Evolutionary conservation across 2,329 filamentous ascomycete species (phyloP).

Genomic region (Sclerotinia nivalis): DNA sequence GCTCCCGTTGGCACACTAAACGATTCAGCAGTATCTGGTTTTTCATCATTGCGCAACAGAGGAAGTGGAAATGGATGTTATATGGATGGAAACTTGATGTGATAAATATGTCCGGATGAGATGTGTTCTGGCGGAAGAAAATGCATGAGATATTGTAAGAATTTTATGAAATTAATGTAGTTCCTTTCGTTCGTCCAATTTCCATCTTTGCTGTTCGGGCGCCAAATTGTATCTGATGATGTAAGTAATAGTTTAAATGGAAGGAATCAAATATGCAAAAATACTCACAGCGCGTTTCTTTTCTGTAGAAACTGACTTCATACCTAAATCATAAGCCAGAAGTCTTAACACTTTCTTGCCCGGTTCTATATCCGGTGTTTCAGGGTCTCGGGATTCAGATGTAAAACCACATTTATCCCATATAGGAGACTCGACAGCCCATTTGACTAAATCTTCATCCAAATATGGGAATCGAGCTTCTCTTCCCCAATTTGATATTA

Average conservation of each 20-base stretch:
- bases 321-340: slow-evolving; percentile 71
- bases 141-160: background rate
- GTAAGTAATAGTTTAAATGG: slow-evolving; percentile 17
- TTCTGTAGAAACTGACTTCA: slow-evolving; percentile 72
- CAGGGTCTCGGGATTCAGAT: slow-evolving; percentile 32
- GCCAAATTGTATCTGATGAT: slow-evolving; percentile 72
- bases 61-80: background rate
- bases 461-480: slow-evolving; percentile 90
- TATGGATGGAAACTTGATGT: no score
- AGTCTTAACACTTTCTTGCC: slow-evolving; percentile 81
- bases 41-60: slow-evolving; percentile 61
- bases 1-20: slow-evolving; percentile 40
- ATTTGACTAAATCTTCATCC: slow-evolving; percentile 81
- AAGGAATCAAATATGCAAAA: background rate
- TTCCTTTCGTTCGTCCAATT: slow-evolving; percentile 66
- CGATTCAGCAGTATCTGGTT: slow-evolving; percentile 74
- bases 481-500: slow-evolving; percentile 84
- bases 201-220: slow-evolving; percentile 84
- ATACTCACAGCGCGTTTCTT: slow-evolving; percentile 82
- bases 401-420: slow-evolving; percentile 89
- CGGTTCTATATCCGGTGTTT: slow-evolving; percentile 58
- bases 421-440: slow-evolving; percentile 72
- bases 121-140: background rate
- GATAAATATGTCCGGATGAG: background rate
- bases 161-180: slow-evolving; percentile 55